These are phyloP conservation scores for Aspergillus affinis DNA, from an alignment of 495 filamentous ascomycete species.

Conservation along the genomic window DNA sequence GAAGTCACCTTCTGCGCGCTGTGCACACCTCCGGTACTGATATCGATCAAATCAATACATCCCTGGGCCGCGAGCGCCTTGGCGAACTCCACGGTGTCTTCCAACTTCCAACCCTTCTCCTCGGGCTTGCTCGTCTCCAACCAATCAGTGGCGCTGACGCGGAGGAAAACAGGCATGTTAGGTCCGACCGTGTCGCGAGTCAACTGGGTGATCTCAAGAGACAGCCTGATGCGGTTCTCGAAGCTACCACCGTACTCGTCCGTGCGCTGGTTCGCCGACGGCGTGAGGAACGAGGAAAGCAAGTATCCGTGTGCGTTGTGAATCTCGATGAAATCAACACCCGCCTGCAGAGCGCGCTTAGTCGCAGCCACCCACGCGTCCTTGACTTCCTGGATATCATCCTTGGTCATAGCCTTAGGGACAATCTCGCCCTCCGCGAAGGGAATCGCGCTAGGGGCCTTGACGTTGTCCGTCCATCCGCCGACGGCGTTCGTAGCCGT, in stretches of 20 bases:
- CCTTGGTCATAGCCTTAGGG: constrained; percentile 52
- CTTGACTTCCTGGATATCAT: constrained; percentile 60
- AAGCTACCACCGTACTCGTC: constrained; percentile 64
- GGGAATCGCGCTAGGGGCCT: constrained; percentile 51
- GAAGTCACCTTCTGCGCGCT: constrained; percentile 48
- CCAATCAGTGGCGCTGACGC: constrained; percentile 61
- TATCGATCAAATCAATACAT: constrained; percentile 61
- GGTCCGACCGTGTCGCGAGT: constrained; percentile 54
- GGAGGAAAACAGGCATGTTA: constrained; percentile 64
- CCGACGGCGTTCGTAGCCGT: constrained; percentile 53
- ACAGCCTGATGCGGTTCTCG: constrained; percentile 58
- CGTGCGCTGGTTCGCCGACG: constrained; percentile 57
- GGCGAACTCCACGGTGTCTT: constrained; percentile 56
- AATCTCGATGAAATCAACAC: constrained; percentile 58
- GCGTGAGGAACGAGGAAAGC: constrained; percentile 61
- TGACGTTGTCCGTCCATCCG: constrained; percentile 63
- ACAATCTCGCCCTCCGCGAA: constrained; percentile 49
- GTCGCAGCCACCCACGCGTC: constrained; percentile 52
- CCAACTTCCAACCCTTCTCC: constrained; percentile 55
- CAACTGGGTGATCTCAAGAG: constrained; percentile 56
- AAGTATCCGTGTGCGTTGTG: constrained; percentile 66
- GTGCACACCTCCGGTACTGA: constrained; percentile 61
- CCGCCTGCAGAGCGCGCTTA: constrained; percentile 55
- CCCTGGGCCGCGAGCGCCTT: constrained; percentile 50
- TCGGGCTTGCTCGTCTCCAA: constrained; percentile 45